These are phyloP conservation scores for Rosa hybrid DNA, from an alignment of 331 rosid genomes.

Conservation along the genomic window DNA sequence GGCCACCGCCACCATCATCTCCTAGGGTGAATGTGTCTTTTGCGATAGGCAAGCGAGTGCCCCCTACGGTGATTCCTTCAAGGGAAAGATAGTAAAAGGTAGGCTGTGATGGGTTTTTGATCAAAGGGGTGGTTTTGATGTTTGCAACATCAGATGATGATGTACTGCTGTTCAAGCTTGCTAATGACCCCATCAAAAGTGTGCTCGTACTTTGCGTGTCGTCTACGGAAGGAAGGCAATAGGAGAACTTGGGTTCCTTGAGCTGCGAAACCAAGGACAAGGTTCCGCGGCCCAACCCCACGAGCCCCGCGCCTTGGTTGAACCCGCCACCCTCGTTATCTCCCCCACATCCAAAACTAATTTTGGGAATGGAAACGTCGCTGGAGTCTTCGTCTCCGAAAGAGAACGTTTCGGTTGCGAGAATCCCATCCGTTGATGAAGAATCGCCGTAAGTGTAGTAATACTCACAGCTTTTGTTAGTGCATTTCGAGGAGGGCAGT, in stretches of 20 bases:
- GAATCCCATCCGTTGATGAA: constrained; percentile 67
- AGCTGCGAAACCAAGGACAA: constrained; percentile 84
- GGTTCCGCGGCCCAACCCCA: constrained; percentile 86
- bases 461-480: constrained; percentile 60
- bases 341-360: constrained; percentile 85
- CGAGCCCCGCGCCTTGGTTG: constrained; percentile 72
- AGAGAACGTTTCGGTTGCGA: constrained; percentile 73
- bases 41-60: constrained; percentile 36
- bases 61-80: constrained; percentile 79
- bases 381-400: constrained; percentile 38
- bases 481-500: constrained; percentile 58
- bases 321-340: constrained; percentile 87
- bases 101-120: constrained; percentile 66
- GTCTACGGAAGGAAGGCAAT: constrained; percentile 70
- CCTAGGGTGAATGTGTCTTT: constrained; percentile 50
- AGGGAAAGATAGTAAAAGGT: constrained; percentile 81
- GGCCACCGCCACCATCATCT: constrained; percentile 80
- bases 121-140: constrained; percentile 52
- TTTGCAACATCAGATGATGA: background rate
- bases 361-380: constrained; percentile 29
- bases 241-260: constrained; percentile 64
- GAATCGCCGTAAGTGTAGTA: constrained; percentile 72
- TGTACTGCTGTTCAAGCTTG: constrained; percentile 26
- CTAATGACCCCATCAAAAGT: constrained; percentile 60
- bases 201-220: constrained; percentile 49